Evolutionary conservation across 2,329 filamentous ascomycete species (phyloP).

Genomic region (Aurifilum marmelostoma): DNA sequence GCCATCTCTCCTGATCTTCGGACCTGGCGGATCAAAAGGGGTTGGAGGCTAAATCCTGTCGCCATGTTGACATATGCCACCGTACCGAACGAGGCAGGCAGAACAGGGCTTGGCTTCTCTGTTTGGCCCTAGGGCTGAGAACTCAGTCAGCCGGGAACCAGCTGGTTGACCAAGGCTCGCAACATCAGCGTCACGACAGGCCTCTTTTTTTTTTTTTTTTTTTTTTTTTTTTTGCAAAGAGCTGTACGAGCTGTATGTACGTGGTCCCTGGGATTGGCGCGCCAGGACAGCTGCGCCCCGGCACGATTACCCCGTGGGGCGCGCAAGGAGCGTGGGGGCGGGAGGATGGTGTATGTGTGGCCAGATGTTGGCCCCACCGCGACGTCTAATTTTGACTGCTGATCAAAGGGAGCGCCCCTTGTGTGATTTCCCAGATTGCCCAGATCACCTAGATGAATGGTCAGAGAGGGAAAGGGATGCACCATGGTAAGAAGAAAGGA

Average conservation of each 20-base stretch:
- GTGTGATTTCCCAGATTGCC: background rate
- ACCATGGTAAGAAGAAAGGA: background rate
- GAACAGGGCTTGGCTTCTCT: background rate
- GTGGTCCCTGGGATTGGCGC: background rate
- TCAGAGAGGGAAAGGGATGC: background rate
- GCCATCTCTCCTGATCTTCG: background rate
- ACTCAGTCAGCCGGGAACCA: background rate
- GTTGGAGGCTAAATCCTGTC: constrained; percentile 1
- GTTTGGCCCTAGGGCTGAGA: background rate
- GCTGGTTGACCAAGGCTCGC: background rate
- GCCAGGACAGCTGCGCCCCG: background rate
- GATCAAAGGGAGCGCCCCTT: background rate
- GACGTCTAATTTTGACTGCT: background rate
- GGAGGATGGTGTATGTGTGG: background rate
- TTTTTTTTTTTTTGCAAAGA: background rate
- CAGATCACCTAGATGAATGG: background rate
- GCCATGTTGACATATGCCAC: background rate
- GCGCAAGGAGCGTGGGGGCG: background rate
- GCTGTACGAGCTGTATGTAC: background rate
- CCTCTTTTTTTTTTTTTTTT: too few species aligned
- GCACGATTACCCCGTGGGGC: constrained; percentile 8
- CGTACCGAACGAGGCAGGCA: background rate
- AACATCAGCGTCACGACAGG: too few species aligned
- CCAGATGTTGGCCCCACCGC: background rate
- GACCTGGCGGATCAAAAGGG: constrained; percentile 4